Evolutionary conservation across 306 rosid genomes (phyloP), one percentile per base, ranked within the genome.

Genomic region (Citrullus amarus): DNA sequence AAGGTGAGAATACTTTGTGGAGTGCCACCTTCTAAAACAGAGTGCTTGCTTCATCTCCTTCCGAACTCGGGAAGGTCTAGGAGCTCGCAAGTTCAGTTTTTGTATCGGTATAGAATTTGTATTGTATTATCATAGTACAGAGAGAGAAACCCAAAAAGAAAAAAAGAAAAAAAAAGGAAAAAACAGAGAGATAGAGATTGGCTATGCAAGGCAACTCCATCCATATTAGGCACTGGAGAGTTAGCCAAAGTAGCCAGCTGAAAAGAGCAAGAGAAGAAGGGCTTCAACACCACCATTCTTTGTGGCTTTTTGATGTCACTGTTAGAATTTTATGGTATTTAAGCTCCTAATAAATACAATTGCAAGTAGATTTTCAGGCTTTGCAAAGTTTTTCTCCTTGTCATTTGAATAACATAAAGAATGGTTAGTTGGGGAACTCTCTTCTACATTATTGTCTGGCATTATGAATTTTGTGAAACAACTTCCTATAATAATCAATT

Each of bases 1-100:
- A 96, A 85, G 97, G 96, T 11, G 99, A 93, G 77, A 90, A 89
- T 38, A 89, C 92, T 74, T 84, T 96, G 70, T 96, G 99, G 99
- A 90, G 91, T 81, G 92, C 97, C 78, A 73, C 97, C 72, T 92
- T 95, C 88, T 88, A 81, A 84, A 83, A 85, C 61, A 76, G 41
- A 41, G 81, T 25, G 2, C 43, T 2, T 28, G 80, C 81, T 46
- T 80, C 58, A 55, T 79, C 61, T 82, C 83, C 96, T 90, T 90
- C 95, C 96, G 30, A 88, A 61, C 96, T 88, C 89, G 2, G 91
- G 98, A 92, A 86, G 73, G 59, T 78, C 22, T 58, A 83, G 61
- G 62, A 20, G 69, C 56, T 78, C 61, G 9, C 70, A 50, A 72
- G 46, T 51, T 51, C 46, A 16, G 60, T 51, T 28, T 74, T 61